Conservation (phyloP, 176 grass and related monocot genomes). For the Carex kokanica region DNA sequence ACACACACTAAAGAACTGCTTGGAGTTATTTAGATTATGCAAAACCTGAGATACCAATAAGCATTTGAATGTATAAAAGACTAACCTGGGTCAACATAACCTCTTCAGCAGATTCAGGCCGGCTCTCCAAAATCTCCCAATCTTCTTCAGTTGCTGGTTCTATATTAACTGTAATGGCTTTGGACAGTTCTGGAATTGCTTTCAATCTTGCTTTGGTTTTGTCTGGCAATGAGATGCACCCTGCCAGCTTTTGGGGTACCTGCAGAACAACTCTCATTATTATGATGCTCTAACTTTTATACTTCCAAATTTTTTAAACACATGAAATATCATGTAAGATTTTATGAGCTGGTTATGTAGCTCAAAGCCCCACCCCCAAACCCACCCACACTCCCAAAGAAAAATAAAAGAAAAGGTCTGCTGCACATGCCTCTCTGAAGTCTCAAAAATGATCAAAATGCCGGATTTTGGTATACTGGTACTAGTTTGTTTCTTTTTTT, state of each 20-base stretch:
- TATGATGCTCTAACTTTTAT: background rate
- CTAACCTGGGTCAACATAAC: constrained; percentile 73
- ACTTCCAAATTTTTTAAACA: constrained; percentile 10
- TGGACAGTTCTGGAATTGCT: constrained; percentile 54
- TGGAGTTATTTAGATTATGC: background rate
- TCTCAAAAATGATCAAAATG: background rate
- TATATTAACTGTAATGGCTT: constrained; percentile 65
- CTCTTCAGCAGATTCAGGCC: constrained; percentile 83
- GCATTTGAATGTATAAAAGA: background rate
- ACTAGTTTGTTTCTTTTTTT: no score
- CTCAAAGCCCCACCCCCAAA: background rate
- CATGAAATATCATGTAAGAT: background rate
- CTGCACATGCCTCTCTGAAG: background rate
- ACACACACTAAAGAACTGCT: background rate
- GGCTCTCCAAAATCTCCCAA: constrained; percentile 94
- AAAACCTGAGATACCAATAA: background rate
- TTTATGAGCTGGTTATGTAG: background rate
- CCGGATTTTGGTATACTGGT: background rate
- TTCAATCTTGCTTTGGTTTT: constrained; percentile 52
- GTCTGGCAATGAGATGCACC: constrained; percentile 69
- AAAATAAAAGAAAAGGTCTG: no score
- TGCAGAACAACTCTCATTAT: constrained; percentile 30
- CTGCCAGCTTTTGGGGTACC: constrained; percentile 72
- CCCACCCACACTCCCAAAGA: no score
- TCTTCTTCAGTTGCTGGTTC: constrained; percentile 85